A percentile compares a stretch with the other conserved stretches of the same genome.
Evolutionary conservation across 2,329 filamentous ascomycete genomes (phyloP).

Genomic region (Diatrype stigma): DNA sequence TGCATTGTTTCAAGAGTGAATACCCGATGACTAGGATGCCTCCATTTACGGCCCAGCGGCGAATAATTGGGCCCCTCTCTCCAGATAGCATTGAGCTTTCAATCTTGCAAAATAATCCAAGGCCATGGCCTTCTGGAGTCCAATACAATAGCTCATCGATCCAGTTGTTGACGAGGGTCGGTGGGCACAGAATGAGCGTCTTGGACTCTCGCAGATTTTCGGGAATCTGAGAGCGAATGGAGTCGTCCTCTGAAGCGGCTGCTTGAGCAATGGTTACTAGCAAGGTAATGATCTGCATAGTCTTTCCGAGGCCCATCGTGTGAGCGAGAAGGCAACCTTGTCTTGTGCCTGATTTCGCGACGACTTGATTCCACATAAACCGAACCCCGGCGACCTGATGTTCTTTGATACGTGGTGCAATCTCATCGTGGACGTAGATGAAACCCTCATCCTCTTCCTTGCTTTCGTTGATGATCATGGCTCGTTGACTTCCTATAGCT

Average conservation of each 20-base stretch:
- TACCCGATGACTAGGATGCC: slow-evolving; percentile 79
- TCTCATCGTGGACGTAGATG: slow-evolving; percentile 61
- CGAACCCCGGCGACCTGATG: slow-evolving; percentile 79
- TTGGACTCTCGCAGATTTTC: slow-evolving; percentile 55
- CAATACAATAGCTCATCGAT: slow-evolving; percentile 69
- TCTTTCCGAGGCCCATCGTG: slow-evolving; percentile 90
- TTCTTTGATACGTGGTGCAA: slow-evolving; percentile 64
- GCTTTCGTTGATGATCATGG: slow-evolving; percentile 63
- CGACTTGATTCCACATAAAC: slow-evolving; percentile 85
- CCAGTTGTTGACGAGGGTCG: slow-evolving; percentile 78
- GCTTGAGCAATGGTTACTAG: slow-evolving; percentile 70
- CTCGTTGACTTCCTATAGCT: slow-evolving; percentile 35
- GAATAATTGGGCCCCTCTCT: slow-evolving; percentile 43
- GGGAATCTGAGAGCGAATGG: slow-evolving; percentile 64
- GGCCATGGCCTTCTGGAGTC: slow-evolving; percentile 48
- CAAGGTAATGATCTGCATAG: slow-evolving; percentile 86
- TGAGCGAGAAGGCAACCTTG: slow-evolving; percentile 83
- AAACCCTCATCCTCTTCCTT: slow-evolving; percentile 57
- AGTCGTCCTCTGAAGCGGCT: slow-evolving; percentile 51
- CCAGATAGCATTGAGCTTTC: slow-evolving; percentile 32
- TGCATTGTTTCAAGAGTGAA: slow-evolving; percentile 52
- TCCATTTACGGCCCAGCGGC: slow-evolving; percentile 58
- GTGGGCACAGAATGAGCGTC: slow-evolving; percentile 71
- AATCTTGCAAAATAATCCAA: slow-evolving; percentile 57
- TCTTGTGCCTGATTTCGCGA: slow-evolving; percentile 51